A percentile compares a stretch with the other conserved stretches of the same genome.
Conservation (phyloP, 78 protist species). For the Dictyostelium capitatum region DNA sequence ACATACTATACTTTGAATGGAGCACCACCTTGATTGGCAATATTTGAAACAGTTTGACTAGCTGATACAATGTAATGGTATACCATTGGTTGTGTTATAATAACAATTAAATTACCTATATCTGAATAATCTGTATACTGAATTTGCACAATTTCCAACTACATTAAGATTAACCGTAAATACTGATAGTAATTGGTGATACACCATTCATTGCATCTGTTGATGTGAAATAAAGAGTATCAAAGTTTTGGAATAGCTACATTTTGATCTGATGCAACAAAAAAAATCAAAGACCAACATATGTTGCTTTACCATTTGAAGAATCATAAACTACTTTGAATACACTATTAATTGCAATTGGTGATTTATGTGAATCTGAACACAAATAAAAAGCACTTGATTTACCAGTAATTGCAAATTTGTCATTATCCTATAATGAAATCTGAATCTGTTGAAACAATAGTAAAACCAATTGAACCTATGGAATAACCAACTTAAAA, state of each 20-base stretch:
- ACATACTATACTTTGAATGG: slow-evolving; percentile 15
- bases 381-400: background rate
- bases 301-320: background rate
- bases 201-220: background rate
- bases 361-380: background rate
- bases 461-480: background rate
- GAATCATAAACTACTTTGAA: background rate
- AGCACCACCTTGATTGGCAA: background rate
- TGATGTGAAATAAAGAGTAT: background rate
- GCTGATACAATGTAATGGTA: no score
- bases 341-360: background rate
- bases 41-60: background rate
- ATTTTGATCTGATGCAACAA: no score
- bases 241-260: background rate
- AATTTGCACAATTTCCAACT: slow-evolving; percentile 22
- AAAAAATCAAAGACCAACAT: no score
- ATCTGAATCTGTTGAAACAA: background rate
- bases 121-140: background rate
- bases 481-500: slow-evolving; percentile 87
- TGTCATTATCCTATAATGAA: background rate
- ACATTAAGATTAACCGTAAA: slow-evolving; percentile 10
- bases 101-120: background rate
- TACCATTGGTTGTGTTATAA: background rate
- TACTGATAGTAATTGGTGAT: background rate
- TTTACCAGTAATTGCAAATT: background rate